Percentiles rank a stretch among this genome's conserved stretches.
Evolutionary conservation across 495 filamentous ascomycete species (phyloP).

Genomic region (Thozetella sp.): DNA sequence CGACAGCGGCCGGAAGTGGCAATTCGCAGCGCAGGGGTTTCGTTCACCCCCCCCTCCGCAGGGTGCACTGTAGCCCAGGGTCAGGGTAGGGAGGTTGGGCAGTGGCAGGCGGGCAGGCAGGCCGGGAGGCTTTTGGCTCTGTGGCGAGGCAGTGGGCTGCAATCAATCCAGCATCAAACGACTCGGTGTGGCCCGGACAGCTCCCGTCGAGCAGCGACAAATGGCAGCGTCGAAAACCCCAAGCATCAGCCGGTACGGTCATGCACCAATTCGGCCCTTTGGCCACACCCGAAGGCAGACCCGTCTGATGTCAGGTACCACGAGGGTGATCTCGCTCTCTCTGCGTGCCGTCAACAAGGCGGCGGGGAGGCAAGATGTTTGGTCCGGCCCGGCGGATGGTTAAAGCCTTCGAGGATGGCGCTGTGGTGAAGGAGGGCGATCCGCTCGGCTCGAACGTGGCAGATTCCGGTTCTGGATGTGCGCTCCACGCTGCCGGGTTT

Average conservation of each 20-base stretch:
- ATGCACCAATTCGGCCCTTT: not conserved
- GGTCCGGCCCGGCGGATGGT: not conserved
- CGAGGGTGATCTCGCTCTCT: not conserved
- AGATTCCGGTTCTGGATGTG: not conserved
- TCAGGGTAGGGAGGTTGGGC: not conserved
- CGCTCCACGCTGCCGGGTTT: not conserved
- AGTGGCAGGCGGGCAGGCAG: too few relatives aligned
- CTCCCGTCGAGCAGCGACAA: not conserved
- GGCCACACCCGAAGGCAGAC: not conserved
- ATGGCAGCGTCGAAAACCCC: not conserved
- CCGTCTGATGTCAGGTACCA: conserved; percentile 2
- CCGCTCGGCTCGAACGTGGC: not conserved
- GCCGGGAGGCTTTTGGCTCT: too few relatives aligned
- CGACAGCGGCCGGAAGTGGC: too few relatives aligned
- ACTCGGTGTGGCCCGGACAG: not conserved
- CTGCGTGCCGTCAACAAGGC: not conserved
- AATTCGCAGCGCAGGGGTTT: not conserved
- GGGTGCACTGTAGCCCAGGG: not conserved
- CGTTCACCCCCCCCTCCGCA: too few relatives aligned
- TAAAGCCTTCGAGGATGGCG: not conserved
- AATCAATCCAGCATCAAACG: too few relatives aligned
- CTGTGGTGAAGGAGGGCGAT: not conserved
- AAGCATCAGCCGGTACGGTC: not conserved
- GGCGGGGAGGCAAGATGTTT: not conserved
- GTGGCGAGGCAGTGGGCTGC: too few relatives aligned